Evolutionary conservation across 371 early-diverging fungal species (phyloP).

Genomic region (Mortierella sp.): DNA sequence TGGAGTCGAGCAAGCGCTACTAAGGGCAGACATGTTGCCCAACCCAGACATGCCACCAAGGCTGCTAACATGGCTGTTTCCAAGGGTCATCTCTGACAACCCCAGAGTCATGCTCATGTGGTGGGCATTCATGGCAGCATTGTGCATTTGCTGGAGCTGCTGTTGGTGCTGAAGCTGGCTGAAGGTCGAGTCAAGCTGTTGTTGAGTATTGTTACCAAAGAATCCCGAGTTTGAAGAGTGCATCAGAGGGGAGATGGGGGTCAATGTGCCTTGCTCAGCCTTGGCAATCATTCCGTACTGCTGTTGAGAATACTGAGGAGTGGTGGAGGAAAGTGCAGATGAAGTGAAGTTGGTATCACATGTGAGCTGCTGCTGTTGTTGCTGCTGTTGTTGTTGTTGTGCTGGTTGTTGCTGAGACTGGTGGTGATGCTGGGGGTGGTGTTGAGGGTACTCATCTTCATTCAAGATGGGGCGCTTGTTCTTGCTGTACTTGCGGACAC

Average conservation of each 20-base stretch:
- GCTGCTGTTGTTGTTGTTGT: slow-evolving; percentile 22
- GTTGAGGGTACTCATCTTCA: slow-evolving; percentile 44
- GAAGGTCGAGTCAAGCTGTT: slow-evolving; percentile 8
- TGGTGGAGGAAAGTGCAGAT: slow-evolving; percentile 15
- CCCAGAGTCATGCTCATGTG: slow-evolving; percentile 39
- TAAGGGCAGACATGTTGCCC: slow-evolving; percentile 23
- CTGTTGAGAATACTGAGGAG: slow-evolving; percentile 26
- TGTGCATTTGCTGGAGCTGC: slow-evolving; percentile 30
- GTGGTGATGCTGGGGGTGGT: slow-evolving; percentile 30
- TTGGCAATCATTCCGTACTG: slow-evolving; percentile 34
- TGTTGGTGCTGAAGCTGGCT: slow-evolving; percentile 39
- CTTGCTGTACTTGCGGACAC: slow-evolving; percentile 56
- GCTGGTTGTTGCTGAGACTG: slow-evolving; percentile 20
- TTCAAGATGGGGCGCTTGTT: slow-evolving; percentile 54
- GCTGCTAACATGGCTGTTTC: slow-evolving; percentile 22
- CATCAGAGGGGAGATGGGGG: slow-evolving; percentile 46
- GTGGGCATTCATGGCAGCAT: slow-evolving; percentile 37
- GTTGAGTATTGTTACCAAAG: slow-evolving; percentile 18
- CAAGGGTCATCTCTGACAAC: slow-evolving; percentile 36
- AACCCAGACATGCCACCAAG: slow-evolving; percentile 20
- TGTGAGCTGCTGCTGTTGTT: slow-evolving; percentile 14
- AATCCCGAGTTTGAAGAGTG: slow-evolving; percentile 35
- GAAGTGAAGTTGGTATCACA: slow-evolving; percentile 24
- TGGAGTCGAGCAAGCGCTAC: slow-evolving; percentile 41
- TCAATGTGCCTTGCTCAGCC: slow-evolving; percentile 36